Conservation (phyloP, 2,329 filamentous ascomycete species). For the Sporothrix euskadiensis region DNA sequence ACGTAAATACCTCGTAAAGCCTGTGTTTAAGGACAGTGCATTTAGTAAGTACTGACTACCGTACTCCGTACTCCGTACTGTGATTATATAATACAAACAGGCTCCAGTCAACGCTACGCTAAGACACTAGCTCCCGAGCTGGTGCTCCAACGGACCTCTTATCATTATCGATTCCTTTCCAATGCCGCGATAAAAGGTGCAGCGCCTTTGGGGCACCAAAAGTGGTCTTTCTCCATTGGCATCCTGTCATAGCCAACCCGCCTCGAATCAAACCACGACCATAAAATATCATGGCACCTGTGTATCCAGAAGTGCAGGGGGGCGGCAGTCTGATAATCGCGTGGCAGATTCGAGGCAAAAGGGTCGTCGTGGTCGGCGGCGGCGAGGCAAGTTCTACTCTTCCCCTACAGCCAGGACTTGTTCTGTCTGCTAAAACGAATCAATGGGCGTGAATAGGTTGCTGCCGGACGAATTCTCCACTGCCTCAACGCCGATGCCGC, state of each 20-base stretch:
- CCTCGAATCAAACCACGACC: not conserved
- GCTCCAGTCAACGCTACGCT: not conserved
- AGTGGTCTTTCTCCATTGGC: not conserved
- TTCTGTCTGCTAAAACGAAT: slow-evolving; percentile 17
- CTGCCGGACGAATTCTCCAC: slow-evolving; percentile 89
- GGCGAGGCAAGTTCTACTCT: slow-evolving; percentile 69
- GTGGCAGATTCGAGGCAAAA: slow-evolving; percentile 90
- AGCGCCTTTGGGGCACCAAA: not conserved
- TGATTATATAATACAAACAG: not conserved
- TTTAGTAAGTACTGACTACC: not conserved
- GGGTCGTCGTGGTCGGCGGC: slow-evolving; percentile 88
- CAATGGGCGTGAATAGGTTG: slow-evolving; percentile 63
- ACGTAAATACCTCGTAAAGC: not conserved
- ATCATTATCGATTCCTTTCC: slow-evolving; percentile 22
- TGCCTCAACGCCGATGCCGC: slow-evolving; percentile 92
- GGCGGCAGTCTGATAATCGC: slow-evolving; percentile 92
- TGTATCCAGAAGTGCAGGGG: slow-evolving; percentile 79
- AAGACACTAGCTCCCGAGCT: slow-evolving; percentile 6
- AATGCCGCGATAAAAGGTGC: not conserved
- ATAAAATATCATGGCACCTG: slow-evolving; percentile 35
- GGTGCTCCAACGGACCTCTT: slow-evolving; percentile 16
- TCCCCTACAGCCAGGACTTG: slow-evolving; percentile 6
- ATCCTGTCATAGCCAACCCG: not conserved
- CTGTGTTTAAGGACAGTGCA: not conserved
- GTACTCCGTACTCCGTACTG: not conserved